Percentiles rank a stretch among this genome's conserved stretches.
These are phyloP conservation scores for Mytilinidion resinicola DNA, from an alignment of 495 filamentous ascomycete genomes.

Conservation along the genomic window DNA sequence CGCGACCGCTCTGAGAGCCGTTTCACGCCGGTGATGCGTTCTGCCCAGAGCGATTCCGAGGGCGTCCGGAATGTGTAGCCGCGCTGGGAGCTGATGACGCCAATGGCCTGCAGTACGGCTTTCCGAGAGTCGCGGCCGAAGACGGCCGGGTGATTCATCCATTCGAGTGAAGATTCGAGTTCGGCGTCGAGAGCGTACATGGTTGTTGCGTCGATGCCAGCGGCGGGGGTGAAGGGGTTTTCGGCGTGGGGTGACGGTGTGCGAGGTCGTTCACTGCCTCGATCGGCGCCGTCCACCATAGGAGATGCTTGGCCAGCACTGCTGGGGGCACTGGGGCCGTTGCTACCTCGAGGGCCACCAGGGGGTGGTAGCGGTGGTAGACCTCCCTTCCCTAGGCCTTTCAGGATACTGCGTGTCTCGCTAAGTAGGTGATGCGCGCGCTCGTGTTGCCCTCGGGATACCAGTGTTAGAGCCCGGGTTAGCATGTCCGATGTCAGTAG, in stretches of 20 bases:
- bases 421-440: slow-evolving; percentile 83
- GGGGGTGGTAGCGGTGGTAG: slow-evolving; percentile 80
- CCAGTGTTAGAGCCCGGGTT: slow-evolving; percentile 82
- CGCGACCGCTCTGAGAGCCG: slow-evolving; percentile 68
- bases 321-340: slow-evolving; percentile 17
- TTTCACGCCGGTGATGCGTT: slow-evolving; percentile 69
- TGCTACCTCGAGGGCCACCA: slow-evolving; percentile 32
- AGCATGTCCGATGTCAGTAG: slow-evolving; percentile 97
- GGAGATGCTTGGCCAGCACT: slow-evolving; percentile 24
- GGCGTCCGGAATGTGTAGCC: slow-evolving; percentile 90
- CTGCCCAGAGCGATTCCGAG: slow-evolving; percentile 79
- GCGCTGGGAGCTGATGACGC: slow-evolving; percentile 89
- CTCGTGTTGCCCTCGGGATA: slow-evolving; percentile 86
- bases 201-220: slow-evolving; percentile 69
- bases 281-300: slow-evolving; percentile 20
- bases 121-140: slow-evolving; percentile 94
- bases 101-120: slow-evolving; percentile 91
- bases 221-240: slow-evolving; percentile 56
- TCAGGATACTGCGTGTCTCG: slow-evolving; percentile 92
- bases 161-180: slow-evolving; percentile 89
- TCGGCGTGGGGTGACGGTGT: slow-evolving; percentile 47
- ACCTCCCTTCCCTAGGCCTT: slow-evolving; percentile 90
- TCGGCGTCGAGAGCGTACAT: slow-evolving; percentile 86
- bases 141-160: slow-evolving; percentile 95
- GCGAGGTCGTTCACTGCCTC: slow-evolving; percentile 26